Base-by-base conservation (phyloP, 2,329 filamentous ascomycete genomes). In the Colletotrichum sp. region DNA sequence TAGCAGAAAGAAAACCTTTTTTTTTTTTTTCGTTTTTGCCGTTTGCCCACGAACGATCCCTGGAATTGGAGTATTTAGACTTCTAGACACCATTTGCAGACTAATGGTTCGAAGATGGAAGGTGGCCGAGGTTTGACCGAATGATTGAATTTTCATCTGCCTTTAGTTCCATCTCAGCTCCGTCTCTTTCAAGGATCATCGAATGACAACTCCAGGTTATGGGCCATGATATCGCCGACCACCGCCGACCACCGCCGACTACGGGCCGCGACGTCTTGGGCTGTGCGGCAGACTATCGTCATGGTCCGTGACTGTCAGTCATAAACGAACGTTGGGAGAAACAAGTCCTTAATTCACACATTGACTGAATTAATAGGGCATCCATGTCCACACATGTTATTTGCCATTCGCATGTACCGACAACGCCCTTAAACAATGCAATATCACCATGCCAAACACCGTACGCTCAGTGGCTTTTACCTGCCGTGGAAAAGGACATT, bases 401-500 rank as follows among this genome's bases (percentile, higher is more conserved):
- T 61, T 36, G 55, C 24, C 43, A 21, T 52, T 52, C 24, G 59
- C 24, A n/a, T 61, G 26, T 61, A 21, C 52, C 43, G 10, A 21
- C 12, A 43, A 57, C 55, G 13, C 18, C 61, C 24, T 16, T 26
- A 14, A 12, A 64, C 61, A 21, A 28, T 34, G 7, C 21, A 43
- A 21, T 36, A 12, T 24, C n/a, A 34, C 26, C 39, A n/a, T 7
- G 57, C 16, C 30, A 68, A 30, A 26, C 13, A 26, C 14, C 28
- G 9, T 24, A 18, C 2, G 30, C n/a, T 14, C 16, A n/a, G 16
- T 32, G 24, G 24, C 9, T 30, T 32, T 21, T 39, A 75, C 18
- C 65, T 66, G 14, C 39, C n/a, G 12, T 32, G 70, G 18, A 77
- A 77, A 4, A 78, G 8, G 24, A 78, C 16, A 21, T 69, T 78